Percentiles rank a stretch among this genome's conserved stretches.
Conservation (phyloP, 2,329 filamentous ascomycete genomes). For the Fusarium paranaense region DNA sequence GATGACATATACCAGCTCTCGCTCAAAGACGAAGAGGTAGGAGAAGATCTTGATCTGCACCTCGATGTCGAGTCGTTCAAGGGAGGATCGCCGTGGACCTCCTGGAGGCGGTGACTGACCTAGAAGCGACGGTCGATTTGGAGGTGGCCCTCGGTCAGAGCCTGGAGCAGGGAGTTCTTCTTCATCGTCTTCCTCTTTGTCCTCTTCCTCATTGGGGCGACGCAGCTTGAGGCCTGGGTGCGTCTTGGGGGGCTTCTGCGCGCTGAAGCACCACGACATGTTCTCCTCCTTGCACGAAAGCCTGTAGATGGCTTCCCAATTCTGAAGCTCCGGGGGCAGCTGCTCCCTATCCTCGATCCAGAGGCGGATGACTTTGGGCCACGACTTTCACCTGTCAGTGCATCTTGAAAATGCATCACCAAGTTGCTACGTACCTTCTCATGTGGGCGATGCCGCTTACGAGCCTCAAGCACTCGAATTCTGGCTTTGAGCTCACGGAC, state of each 20-base stretch:
- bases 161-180: neutral
- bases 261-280: conserved; percentile 16
- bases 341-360: neutral
- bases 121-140: neutral
- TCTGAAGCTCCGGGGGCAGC: too few species aligned
- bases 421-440: neutral
- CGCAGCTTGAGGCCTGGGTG: conserved; percentile 30
- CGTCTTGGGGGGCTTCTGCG: neutral
- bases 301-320: conserved; percentile 25
- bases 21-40: conserved; percentile 50
- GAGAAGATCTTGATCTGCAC: conserved; percentile 53
- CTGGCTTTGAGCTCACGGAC: neutral
- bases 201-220: conserved; percentile 4
- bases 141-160: neutral
- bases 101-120: neutral
- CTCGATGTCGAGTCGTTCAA: conserved; percentile 48
- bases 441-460: neutral
- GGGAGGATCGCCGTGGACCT: conserved; percentile 37
- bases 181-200: neutral
- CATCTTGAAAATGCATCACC: too few species aligned
- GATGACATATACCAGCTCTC: conserved; percentile 55
- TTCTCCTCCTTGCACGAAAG: conserved; percentile 38
- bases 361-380: neutral
- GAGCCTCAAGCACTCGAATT: neutral
- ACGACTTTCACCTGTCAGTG: conserved; percentile 15